phyloP scores from a whole-genome alignment of 306 rosid species.

The Coriaria nepalensis region DNA sequence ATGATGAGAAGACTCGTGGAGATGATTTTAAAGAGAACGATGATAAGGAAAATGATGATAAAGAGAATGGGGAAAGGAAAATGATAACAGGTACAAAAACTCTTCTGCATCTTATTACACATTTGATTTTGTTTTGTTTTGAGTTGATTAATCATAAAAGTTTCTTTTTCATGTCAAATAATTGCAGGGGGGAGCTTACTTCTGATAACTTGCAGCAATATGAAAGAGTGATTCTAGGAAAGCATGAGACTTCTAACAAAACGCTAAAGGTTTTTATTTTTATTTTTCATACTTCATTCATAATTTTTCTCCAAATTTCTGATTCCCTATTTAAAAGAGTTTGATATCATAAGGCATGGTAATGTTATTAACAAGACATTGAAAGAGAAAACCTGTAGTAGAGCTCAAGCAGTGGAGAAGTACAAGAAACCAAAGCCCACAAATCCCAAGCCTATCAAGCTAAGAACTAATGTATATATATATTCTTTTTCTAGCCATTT shows the following conservation, averaged over 20 bases:
- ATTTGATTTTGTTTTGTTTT: constrained; percentile 4
- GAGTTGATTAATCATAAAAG: not conserved
- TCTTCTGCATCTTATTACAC: not conserved
- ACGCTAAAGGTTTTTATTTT: constrained; percentile 33
- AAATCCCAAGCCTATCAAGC: constrained; percentile 86
- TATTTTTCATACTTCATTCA: constrained; percentile 3
- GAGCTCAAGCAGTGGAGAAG: constrained; percentile 36
- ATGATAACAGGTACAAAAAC: constrained; percentile 46
- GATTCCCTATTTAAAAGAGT: not conserved
- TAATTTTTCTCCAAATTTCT: constrained; percentile 1
- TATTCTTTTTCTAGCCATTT: constrained; percentile 11
- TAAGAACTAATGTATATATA: constrained; percentile 78
- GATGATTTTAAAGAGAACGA: constrained; percentile 19
- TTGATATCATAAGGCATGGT: constrained; percentile 21
- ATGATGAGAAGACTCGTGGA: constrained; percentile 14
- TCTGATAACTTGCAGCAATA: constrained; percentile 1
- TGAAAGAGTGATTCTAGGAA: constrained; percentile 25
- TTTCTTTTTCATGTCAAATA: constrained; percentile 1
- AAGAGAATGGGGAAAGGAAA: constrained; percentile 52
- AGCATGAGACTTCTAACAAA: constrained; percentile 28
- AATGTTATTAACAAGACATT: constrained; percentile 16
- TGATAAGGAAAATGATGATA: constrained; percentile 36
- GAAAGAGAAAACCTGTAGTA: constrained; percentile 28
- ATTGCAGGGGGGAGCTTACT: constrained; percentile 36
- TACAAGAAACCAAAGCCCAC: constrained; percentile 64